Percentiles rank a stretch among this genome's conserved stretches.
These are phyloP conservation scores for Allomyces macrogynus DNA, from an alignment of 192 early-diverging fungal species.

Conservation along the genomic window DNA sequence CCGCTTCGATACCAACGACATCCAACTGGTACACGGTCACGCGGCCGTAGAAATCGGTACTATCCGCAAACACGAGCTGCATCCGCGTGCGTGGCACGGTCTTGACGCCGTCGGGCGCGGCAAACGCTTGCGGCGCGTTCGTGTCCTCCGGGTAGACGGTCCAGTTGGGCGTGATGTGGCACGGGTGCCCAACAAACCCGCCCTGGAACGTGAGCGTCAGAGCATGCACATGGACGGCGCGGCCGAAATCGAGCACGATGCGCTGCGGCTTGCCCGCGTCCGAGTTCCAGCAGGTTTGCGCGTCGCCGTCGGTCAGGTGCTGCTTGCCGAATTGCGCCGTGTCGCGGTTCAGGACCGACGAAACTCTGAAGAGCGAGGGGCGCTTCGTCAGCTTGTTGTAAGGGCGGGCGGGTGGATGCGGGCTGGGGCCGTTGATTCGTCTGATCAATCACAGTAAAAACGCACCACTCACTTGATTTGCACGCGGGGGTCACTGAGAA, in stretches of 20 bases:
- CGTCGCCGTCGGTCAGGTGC: slow-evolving; percentile 48
- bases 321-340: slow-evolving; percentile 56
- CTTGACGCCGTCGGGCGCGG: slow-evolving; percentile 7
- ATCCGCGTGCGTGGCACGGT: slow-evolving; percentile 7
- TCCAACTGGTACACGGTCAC: slow-evolving; percentile 58
- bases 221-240: slow-evolving; percentile 13
- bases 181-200: slow-evolving; percentile 62
- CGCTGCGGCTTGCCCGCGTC: slow-evolving; percentile 63
- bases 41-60: slow-evolving; percentile 74
- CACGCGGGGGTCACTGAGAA: too few species aligned
- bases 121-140: slow-evolving; percentile 37
- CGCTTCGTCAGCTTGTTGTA: too few species aligned
- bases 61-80: slow-evolving; percentile 41
- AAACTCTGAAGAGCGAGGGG: slow-evolving; percentile 32
- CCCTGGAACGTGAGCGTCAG: slow-evolving; percentile 63
- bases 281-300: slow-evolving; percentile 90
- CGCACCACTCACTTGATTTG: too few species aligned
- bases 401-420: too few species aligned
- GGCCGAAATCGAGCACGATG: slow-evolving; percentile 46
- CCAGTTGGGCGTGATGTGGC: slow-evolving; percentile 26
- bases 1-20: slow-evolving; percentile 23
- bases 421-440: too few species aligned
- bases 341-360: slow-evolving; percentile 72
- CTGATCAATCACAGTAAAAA: too few species aligned
- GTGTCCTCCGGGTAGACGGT: slow-evolving; percentile 53